Conservation (phyloP, 495 filamentous ascomycete genomes). For the Penicillium paxilli region DNA sequence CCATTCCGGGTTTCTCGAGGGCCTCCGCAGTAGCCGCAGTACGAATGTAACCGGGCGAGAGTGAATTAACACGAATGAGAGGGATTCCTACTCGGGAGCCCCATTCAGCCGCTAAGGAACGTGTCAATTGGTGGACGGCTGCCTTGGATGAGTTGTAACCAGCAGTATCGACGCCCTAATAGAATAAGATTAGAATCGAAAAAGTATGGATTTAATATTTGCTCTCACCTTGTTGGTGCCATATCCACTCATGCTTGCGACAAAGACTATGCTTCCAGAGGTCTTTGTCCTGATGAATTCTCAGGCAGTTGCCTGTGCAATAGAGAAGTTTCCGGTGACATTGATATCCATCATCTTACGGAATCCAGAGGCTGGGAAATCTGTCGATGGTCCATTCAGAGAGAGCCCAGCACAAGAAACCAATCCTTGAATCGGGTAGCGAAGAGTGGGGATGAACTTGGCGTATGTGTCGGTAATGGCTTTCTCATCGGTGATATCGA, state of each 20-base stretch:
- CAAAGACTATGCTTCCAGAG: slow-evolving; percentile 62
- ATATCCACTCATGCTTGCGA: slow-evolving; percentile 73
- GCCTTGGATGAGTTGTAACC: slow-evolving; percentile 66
- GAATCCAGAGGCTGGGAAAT: slow-evolving; percentile 57
- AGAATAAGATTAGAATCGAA: not conserved
- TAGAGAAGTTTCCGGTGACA: slow-evolving; percentile 65
- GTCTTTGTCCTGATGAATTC: slow-evolving; percentile 54
- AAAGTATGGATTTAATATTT: not conserved
- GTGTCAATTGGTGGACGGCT: slow-evolving; percentile 57
- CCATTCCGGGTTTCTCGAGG: slow-evolving; percentile 37
- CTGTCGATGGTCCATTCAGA: slow-evolving; percentile 52
- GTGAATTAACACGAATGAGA: slow-evolving; percentile 33
- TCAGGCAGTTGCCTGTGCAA: slow-evolving; percentile 62
- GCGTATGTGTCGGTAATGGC: slow-evolving; percentile 51
- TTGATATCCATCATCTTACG: slow-evolving; percentile 65
- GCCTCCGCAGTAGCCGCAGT: slow-evolving; percentile 21
- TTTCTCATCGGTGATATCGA: slow-evolving; percentile 54
- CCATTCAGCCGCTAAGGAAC: slow-evolving; percentile 68
- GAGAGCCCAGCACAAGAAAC: slow-evolving; percentile 81
- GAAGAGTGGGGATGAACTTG: slow-evolving; percentile 49
- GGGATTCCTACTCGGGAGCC: slow-evolving; percentile 20
- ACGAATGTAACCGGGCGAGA: slow-evolving; percentile 38
- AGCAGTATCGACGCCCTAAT: slow-evolving; percentile 46
- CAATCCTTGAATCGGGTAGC: slow-evolving; percentile 65
- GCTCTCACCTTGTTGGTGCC: slow-evolving; percentile 59